Evolutionary conservation across 257 asterid species (phyloP).

Genomic region (Ilex aquifolium): DNA sequence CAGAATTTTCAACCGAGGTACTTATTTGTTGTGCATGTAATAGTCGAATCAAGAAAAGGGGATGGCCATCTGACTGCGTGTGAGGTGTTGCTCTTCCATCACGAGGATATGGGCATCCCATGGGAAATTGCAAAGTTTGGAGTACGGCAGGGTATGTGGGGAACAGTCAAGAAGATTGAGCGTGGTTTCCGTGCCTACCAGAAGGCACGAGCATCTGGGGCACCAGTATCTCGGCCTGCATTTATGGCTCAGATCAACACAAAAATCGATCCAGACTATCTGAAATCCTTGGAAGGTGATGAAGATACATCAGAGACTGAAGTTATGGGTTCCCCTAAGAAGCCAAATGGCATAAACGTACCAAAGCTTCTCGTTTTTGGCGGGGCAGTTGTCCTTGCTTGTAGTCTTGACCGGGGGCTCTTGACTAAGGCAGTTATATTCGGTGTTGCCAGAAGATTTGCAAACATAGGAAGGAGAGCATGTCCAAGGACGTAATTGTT

Average conservation of each 20-base stretch:
- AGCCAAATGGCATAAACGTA: conserved; percentile 42
- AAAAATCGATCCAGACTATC: conserved; percentile 28
- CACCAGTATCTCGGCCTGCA: conserved; percentile 32
- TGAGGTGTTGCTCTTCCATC: conserved; percentile 67
- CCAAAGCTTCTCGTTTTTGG: conserved; percentile 49
- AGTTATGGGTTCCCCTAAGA: conserved; percentile 20
- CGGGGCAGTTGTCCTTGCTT: conserved; percentile 77
- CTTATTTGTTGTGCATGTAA: background rate
- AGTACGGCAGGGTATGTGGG: conserved; percentile 81
- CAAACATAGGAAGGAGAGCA: conserved; percentile 34
- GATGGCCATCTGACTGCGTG: conserved; percentile 53
- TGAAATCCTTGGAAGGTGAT: conserved; percentile 25
- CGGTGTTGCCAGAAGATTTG: conserved; percentile 74
- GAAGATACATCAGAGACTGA: conserved; percentile 18
- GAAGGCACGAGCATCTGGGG: conserved; percentile 37
- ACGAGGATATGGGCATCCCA: conserved; percentile 85
- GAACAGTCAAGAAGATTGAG: conserved; percentile 64
- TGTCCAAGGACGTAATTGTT: too few relatives aligned
- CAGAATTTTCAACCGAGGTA: too few relatives aligned
- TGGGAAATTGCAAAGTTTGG: conserved; percentile 80
- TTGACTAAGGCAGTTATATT: conserved; percentile 74
- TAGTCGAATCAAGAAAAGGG: conserved; percentile 48
- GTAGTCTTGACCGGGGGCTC: conserved; percentile 73
- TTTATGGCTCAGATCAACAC: conserved; percentile 52
- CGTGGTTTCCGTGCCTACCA: conserved; percentile 69